These are phyloP conservation scores for Sugiyamaella novakii DNA, from an alignment of 1,139 yeast genomes.

Conservation along the genomic window DNA sequence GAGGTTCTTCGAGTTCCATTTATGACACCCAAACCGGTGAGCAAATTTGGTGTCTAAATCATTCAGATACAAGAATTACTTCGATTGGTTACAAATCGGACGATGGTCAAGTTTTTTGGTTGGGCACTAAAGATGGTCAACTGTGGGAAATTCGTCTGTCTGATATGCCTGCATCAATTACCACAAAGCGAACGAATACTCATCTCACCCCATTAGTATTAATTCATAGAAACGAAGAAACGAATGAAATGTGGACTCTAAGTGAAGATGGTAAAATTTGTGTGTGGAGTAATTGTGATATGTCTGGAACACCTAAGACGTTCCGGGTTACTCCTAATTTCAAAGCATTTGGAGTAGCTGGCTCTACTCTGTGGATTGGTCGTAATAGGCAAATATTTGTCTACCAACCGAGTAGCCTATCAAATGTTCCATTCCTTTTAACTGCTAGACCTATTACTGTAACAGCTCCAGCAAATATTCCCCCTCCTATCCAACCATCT, in stretches of 20 bases:
- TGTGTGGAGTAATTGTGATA: conserved; percentile 38
- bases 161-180: conserved; percentile 1
- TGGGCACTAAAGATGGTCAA: conserved; percentile 45
- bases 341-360: conserved; percentile 37
- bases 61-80: conserved; percentile 36
- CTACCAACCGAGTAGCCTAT: conserved; percentile 37
- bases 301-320: conserved; percentile 37
- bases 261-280: conserved; percentile 47
- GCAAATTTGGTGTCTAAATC: conserved; percentile 34
- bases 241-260: conserved; percentile 41
- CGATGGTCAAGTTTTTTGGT: conserved; percentile 39
- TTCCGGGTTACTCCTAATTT: conserved; percentile 40
- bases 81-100: conserved; percentile 32
- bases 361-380: conserved; percentile 43
- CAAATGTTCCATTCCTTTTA: conserved; percentile 31
- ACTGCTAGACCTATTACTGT: conserved; percentile 39
- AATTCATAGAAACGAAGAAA: conserved; percentile 34
- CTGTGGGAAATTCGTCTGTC: conserved; percentile 39
- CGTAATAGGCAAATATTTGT: conserved; percentile 40
- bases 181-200: conserved; percentile 34
- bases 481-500: conserved; percentile 9
- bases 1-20: conserved; percentile 33
- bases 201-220: conserved; percentile 39
- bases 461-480: conserved; percentile 10
- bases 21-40: conserved; percentile 36